Evolutionary conservation across 169 alveolate species (phyloP).

Genomic region (Eimeria nieschulzi): DNA sequence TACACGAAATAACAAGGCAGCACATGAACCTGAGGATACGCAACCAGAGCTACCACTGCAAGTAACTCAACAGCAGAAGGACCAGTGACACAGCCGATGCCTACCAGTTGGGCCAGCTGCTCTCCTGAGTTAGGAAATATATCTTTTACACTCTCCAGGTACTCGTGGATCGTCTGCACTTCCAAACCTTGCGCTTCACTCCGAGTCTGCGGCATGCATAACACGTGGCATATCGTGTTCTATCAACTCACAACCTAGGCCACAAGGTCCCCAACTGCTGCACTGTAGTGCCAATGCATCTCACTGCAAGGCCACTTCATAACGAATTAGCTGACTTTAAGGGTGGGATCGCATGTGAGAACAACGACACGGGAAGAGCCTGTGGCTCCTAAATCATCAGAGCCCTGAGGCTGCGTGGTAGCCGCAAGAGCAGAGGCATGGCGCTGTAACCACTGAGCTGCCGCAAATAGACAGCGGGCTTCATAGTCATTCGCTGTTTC

Average conservation of each 20-base stretch:
- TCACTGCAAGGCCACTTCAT: too few relatives aligned
- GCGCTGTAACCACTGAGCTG: slow-evolving; percentile 1
- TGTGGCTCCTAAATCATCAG: not conserved
- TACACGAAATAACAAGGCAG: not conserved
- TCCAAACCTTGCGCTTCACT: slow-evolving; percentile 1
- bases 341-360: not conserved
- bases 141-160: not conserved
- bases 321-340: not conserved
- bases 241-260: too few relatives aligned
- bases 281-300: too few relatives aligned
- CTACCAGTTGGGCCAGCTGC: slow-evolving; percentile 23
- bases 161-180: slow-evolving; percentile 28
- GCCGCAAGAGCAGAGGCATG: not conserved
- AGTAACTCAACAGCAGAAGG: not conserved
- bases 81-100: not conserved
- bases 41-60: not conserved
- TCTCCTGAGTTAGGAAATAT: slow-evolving; percentile 32
- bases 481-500: not conserved
- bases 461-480: not conserved
- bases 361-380: not conserved
- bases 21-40: not conserved
- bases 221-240: too few relatives aligned
- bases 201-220: not conserved
- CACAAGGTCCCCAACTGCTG: too few relatives aligned
- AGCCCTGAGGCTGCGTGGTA: not conserved